Evolutionary conservation across 306 rosid species (phyloP).

Genomic region (Arachis stenosperma): DNA sequence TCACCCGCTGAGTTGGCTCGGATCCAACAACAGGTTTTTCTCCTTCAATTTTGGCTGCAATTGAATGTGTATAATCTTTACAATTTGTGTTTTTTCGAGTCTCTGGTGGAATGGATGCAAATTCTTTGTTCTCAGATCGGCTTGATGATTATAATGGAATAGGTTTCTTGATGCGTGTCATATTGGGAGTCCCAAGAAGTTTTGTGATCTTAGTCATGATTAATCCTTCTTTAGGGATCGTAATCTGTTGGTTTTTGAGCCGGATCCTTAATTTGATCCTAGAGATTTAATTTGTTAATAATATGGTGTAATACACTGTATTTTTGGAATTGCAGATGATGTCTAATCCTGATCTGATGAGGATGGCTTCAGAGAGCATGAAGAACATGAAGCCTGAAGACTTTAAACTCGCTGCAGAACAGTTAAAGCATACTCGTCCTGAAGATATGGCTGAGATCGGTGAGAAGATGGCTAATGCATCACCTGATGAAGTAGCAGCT

Average conservation of each 20-base stretch:
- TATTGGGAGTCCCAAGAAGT: background rate
- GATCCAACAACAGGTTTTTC: conserved; percentile 84
- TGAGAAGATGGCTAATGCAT: conserved; percentile 80
- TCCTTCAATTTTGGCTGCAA: background rate
- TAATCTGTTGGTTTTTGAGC: conserved; percentile 19
- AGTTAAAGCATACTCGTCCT: conserved; percentile 82
- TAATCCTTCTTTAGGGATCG: background rate
- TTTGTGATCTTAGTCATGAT: background rate
- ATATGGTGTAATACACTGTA: background rate
- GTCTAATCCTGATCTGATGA: conserved; percentile 89
- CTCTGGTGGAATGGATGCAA: background rate
- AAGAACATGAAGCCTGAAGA: conserved; percentile 85
- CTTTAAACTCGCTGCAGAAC: conserved; percentile 81
- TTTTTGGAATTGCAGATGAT: conserved; percentile 72
- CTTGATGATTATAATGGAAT: background rate
- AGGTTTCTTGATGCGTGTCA: conserved; percentile 8
- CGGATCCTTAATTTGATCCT: background rate
- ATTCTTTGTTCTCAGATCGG: background rate
- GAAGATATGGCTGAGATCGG: conserved; percentile 97
- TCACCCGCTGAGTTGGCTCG: conserved; percentile 86
- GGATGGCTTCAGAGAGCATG: conserved; percentile 96
- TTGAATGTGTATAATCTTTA: conserved; percentile 7
- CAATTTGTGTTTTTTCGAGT: conserved; percentile 14
- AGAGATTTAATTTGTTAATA: conserved; percentile 1
- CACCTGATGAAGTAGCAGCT: conserved; percentile 83